Evolutionary conservation across 1,139 yeast species (phyloP), one percentile per base, ranked within the genome.

Genomic region (Arxiozyma heterogenica): DNA sequence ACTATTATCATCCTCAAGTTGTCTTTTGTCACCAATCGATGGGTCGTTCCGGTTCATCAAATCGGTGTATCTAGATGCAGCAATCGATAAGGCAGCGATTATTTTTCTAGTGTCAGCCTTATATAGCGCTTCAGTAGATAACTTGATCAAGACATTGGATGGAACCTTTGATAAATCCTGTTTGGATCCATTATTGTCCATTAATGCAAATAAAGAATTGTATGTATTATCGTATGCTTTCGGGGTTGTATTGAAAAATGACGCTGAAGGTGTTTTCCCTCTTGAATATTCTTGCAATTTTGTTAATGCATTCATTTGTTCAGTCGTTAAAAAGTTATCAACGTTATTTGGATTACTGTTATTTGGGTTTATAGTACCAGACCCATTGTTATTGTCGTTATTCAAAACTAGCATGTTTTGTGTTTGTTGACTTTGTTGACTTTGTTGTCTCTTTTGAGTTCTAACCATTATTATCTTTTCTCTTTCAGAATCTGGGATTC

Each of bases 91-190:
- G 0, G 88, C 94, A 57, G 82, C 80, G n/a, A 81, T 73, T 48
- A 93, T 73, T 57, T 76, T 78, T 11, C 74, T 73, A 0, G 77
- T 73, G 53, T 80, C 79, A 0, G 82, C 81, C 77, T 77, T 51
- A 75, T 74, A 62, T 85, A 75, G 2, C 86, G 90, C 46, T 81
- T 79, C 55, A 82, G 73, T 22, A 85, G 87, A 77, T 84, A 84
- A 49, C 80, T 78, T 41, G 78, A 63, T 77, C 54, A 89, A 79
- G 4, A 85, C 75, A 54, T 83, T 81, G 42, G 77, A 78, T 1
- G 94, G 86, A 18, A 91, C 73, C 9, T 80, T 73, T 8, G 87
- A 77, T 51, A 89, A 80, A 67, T 90, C 93, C 64, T 88, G 85
- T 51, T 77, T 75, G 30, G 81, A 79, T 66, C 84, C 83, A 41